These are phyloP conservation scores for Hanseniaspora mollemarum DNA, from an alignment of 805 yeast genomes.

Conservation along the genomic window DNA sequence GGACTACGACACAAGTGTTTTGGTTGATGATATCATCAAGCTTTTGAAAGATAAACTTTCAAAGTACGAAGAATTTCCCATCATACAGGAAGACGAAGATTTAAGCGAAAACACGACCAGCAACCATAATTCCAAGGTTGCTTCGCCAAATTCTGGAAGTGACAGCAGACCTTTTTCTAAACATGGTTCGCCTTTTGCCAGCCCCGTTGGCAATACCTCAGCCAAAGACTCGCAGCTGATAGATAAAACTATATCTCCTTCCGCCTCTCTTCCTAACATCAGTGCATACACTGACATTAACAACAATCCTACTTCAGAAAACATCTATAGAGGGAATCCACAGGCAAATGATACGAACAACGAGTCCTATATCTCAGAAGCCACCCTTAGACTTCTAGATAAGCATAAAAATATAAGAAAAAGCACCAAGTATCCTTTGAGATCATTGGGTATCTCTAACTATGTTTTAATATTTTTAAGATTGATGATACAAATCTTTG, in stretches of 20 bases:
- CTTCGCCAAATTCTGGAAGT: not conserved
- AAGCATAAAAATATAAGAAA: constrained; percentile 12
- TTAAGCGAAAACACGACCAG: not conserved
- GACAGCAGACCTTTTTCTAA: not conserved
- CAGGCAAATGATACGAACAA: not conserved
- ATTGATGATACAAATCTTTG: constrained; percentile 13
- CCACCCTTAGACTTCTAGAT: constrained; percentile 3
- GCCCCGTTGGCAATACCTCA: not conserved
- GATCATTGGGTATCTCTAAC: constrained; percentile 15
- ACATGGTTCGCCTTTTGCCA: not conserved
- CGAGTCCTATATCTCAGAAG: not conserved
- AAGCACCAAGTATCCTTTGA: constrained; percentile 14
- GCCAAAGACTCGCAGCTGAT: not conserved
- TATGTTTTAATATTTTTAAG: constrained; percentile 14
- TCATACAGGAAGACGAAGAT: not conserved
- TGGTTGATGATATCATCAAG: constrained; percentile 6
- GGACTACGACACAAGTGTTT: not conserved
- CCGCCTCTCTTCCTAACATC: not conserved
- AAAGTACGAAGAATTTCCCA: constrained; percentile 14
- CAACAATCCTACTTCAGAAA: not conserved
- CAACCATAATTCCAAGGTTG: not conserved
- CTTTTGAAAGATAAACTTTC: constrained; percentile 9
- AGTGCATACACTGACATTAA: not conserved
- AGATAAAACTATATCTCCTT: not conserved
- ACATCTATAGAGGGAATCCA: not conserved